Evolutionary conservation across 2,329 filamentous ascomycete genomes (phyloP).

Genomic region (Curvularia hawaiiensis): DNA sequence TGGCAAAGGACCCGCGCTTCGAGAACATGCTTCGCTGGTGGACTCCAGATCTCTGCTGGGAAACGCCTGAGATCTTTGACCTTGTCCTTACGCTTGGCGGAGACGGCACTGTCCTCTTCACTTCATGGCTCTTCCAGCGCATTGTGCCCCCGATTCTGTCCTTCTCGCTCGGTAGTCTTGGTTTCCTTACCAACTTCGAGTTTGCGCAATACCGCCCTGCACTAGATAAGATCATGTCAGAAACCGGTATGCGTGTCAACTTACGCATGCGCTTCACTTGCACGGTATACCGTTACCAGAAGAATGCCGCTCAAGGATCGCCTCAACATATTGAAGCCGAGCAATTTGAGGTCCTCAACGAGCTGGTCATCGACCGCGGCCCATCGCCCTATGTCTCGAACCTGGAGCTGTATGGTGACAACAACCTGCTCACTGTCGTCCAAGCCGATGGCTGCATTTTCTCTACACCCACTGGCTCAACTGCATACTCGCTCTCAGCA

Average conservation of each 20-base stretch:
- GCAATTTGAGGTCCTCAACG: slow-evolving; percentile 97
- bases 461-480: slow-evolving; percentile 87
- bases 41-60: slow-evolving; percentile 96
- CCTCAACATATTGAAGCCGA: slow-evolving; percentile 80
- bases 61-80: slow-evolving; percentile 91
- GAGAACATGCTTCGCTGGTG: slow-evolving; percentile 89
- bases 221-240: slow-evolving; percentile 88
- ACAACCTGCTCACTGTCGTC: slow-evolving; percentile 91
- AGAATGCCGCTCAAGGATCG: slow-evolving; percentile 53
- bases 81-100: slow-evolving; percentile 87
- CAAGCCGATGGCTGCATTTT: slow-evolving; percentile 98
- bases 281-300: slow-evolving; percentile 80
- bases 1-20: slow-evolving; percentile 77
- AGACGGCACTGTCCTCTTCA: slow-evolving; percentile 86
- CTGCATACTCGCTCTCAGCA: slow-evolving; percentile 94
- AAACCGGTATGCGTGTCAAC: slow-evolving; percentile 95
- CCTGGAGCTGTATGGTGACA: slow-evolving; percentile 93
- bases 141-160: slow-evolving; percentile 84
- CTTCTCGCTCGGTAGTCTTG: slow-evolving; percentile 82
- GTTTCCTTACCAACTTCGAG: slow-evolving; percentile 87
- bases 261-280: slow-evolving; percentile 99
- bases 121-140: slow-evolving; percentile 90
- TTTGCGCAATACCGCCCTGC: slow-evolving; percentile 88
- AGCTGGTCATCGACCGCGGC: slow-evolving; percentile 96
- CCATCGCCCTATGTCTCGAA: slow-evolving; percentile 97